Evolutionary conservation across 345 rosid genomes (phyloP).

Genomic region (Arabis alpina): DNA sequence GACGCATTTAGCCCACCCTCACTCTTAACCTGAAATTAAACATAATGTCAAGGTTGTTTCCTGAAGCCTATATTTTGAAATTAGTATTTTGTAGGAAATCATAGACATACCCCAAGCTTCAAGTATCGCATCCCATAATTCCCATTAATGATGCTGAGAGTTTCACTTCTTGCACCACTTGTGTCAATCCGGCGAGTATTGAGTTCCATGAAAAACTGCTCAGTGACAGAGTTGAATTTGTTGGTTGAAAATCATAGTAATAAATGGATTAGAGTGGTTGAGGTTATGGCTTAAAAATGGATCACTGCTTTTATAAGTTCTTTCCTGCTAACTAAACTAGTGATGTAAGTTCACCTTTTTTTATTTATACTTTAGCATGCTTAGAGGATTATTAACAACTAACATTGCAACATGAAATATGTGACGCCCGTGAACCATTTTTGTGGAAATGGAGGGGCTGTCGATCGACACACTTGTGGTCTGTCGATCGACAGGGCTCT

Average conservation of each 20-base stretch:
- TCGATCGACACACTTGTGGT: no score
- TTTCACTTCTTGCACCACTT: conserved; percentile 86
- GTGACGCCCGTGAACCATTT: no score
- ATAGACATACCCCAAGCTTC: conserved; percentile 84
- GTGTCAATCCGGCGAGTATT: conserved; percentile 86
- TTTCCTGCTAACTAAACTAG: conserved; percentile 20
- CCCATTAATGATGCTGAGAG: conserved; percentile 93
- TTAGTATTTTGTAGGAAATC: conserved; percentile 33
- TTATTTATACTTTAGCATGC: conserved; percentile 14
- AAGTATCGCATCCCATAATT: conserved; percentile 99
- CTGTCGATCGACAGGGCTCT: no score
- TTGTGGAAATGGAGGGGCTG: no score
- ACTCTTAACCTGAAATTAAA: conserved; percentile 74
- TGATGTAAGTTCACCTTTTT: conserved; percentile 17
- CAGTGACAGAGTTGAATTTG: conserved; percentile 98
- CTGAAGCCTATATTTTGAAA: conserved; percentile 23
- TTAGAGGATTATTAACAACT: conserved; percentile 9
- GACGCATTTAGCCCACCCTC: conserved; percentile 99
- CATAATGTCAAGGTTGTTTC: conserved; percentile 38
- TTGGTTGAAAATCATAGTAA: conserved; percentile 32
- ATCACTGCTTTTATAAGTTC: conserved; percentile 17
- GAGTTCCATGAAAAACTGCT: conserved; percentile 92
- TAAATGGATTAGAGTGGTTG: conserved; percentile 28
- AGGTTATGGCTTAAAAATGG: conserved; percentile 13
- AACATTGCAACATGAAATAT: conserved; percentile 39